Base-by-base conservation (phyloP, 2,329 filamentous ascomycete species). In the Talaromyces piceae region DNA sequence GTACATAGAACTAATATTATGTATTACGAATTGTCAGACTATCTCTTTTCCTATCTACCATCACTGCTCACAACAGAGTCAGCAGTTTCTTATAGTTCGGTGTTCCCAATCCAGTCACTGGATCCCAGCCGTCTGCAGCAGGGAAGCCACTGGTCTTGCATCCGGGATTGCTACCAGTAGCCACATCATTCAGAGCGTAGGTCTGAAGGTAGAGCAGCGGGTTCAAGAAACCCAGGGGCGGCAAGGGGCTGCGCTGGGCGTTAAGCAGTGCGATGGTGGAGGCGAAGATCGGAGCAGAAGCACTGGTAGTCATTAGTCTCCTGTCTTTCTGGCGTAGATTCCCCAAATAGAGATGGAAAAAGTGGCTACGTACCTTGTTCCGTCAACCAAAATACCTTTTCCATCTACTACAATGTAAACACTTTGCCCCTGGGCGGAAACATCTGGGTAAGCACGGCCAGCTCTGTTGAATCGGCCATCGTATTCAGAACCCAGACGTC, bases 261-360 rank as follows among this genome's bases (percentile, higher is more conserved):
- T 86, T 86, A 50, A 86, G 67, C 4, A 86, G 72, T 1, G 78
- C 72, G 31, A 87, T 69, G 45, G 86, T 72, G 5, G 73, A 77
- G 0, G 79, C 77, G 22, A 81, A 79, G 1, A 80, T 68, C 0
- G 84, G 84, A 1, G 78, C 66, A 0, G 82, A 76, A 30, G 80
- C 78, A 43, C 39, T 43, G 7, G 3, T 25, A 25, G 25, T 23
- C 8, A 9, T 43, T 16, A 43, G 23, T 23, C 23, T 7, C 31
- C 1, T 20, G 9, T 4, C 11, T 37, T 37, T 31, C n/a, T n/a
- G n/a, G n/a, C n/a, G n/a, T n/a, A n/a, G n/a, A n/a, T 18, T 11
- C 20, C 9, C 7, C 3, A 5, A 18, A 5, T 18, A 20, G 11
- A 5, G n/a, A 11, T 9, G 9, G 33, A 9, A 4, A 20, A 20